Percentiles rank a stretch among this genome's conserved stretches.
These are phyloP conservation scores for Novakomyces olei DNA, from an alignment of 805 yeast species.

Conservation along the genomic window DNA sequence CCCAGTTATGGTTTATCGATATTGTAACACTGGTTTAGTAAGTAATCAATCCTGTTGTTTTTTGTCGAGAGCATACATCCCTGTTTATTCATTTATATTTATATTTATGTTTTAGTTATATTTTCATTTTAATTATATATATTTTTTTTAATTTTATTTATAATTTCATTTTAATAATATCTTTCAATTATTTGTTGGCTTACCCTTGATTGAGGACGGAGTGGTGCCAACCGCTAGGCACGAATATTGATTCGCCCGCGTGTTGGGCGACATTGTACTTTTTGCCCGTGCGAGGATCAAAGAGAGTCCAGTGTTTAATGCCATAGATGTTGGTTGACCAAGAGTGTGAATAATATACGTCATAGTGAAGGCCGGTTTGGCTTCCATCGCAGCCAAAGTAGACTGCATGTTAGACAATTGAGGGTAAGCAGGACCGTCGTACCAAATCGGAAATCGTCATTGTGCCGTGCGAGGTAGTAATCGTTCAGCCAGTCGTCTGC, in stretches of 20 bases:
- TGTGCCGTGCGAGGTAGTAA: not conserved
- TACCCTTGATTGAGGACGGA: not conserved
- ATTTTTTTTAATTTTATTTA: too few relatives aligned
- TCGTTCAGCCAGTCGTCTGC: constrained; percentile 1
- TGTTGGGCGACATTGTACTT: not conserved
- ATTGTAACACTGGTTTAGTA: not conserved
- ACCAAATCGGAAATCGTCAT: constrained; percentile 2
- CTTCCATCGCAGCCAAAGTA: not conserved
- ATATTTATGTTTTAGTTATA: too few relatives aligned
- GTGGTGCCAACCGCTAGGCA: constrained; percentile 4
- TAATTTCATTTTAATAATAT: too few relatives aligned
- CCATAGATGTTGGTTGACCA: constrained; percentile 1
- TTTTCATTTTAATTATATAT: too few relatives aligned
- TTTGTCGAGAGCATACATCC: too few relatives aligned
- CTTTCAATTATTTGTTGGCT: too few relatives aligned
- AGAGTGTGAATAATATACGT: constrained; percentile 1
- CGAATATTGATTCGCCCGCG: constrained; percentile 2
- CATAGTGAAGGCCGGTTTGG: not conserved
- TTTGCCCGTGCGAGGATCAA: not conserved
- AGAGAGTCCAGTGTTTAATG: constrained; percentile 1
- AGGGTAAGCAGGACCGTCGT: too few relatives aligned
- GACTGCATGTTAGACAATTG: too few relatives aligned
- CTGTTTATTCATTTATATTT: too few relatives aligned
- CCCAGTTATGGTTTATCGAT: constrained; percentile 3
- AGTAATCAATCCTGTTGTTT: too few relatives aligned